phyloP scores from a whole-genome alignment of 2,329 filamentous ascomycete species.

The Huntiella moniliformis region DNA sequence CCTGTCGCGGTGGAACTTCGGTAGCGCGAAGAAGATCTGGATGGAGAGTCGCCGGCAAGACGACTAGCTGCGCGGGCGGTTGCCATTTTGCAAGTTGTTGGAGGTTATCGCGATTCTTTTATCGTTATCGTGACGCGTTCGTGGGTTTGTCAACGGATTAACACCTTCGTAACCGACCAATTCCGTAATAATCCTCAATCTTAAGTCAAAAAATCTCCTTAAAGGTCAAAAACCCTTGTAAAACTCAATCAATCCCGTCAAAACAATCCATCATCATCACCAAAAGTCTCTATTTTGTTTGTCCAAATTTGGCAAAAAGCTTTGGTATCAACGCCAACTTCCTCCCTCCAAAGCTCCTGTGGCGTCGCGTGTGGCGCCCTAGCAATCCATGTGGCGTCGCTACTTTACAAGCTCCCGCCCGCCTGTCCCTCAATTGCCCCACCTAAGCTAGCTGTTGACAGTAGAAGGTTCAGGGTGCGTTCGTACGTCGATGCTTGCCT shows the following conservation, averaged over 20 bases:
- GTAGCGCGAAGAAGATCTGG: constrained; percentile 9
- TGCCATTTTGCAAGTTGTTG: constrained; percentile 8
- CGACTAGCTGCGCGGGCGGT: constrained; percentile 12
- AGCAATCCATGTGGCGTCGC: neutral
- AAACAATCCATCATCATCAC: too few species aligned
- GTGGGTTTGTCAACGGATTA: too few species aligned
- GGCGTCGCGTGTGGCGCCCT: neutral
- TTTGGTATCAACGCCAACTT: neutral
- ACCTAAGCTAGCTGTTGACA: constrained; percentile 2
- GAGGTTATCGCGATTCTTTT: neutral
- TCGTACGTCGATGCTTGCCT: constrained; percentile 10
- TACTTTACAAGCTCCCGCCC: neutral
- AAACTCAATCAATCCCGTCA: neutral
- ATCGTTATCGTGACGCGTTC: neutral
- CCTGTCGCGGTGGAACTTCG: constrained; percentile 7
- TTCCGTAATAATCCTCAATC: too few species aligned
- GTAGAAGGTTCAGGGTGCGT: neutral
- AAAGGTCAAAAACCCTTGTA: neutral
- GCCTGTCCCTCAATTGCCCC: constrained; percentile 1
- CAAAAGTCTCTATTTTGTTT: neutral
- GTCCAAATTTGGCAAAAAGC: neutral
- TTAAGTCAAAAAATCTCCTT: too few species aligned
- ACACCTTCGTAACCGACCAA: too few species aligned
- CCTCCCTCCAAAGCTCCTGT: neutral
- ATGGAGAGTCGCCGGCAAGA: constrained; percentile 6